Percentiles rank a stretch among this genome's conserved stretches.
Evolutionary conservation across 352 stramenopile species (phyloP).

Genomic region (Pythium guiyangense): DNA sequence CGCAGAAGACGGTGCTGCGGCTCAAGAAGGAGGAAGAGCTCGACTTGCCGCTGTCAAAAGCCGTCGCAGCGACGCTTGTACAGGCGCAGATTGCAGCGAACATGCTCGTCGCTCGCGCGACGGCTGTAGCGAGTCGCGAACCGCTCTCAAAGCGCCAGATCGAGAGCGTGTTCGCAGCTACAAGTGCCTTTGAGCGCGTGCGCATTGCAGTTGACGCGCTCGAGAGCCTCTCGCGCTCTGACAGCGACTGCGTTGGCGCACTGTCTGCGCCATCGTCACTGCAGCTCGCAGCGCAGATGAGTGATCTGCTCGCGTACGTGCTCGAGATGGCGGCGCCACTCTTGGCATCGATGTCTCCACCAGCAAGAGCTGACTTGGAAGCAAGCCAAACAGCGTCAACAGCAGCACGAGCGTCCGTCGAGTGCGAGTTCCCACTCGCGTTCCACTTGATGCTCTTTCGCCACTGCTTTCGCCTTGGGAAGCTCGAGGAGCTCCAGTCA

Average conservation of each 20-base stretch:
- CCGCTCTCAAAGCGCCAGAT: slow-evolving; percentile 23
- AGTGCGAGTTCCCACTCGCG: slow-evolving; percentile 19
- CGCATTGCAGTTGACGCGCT: slow-evolving; percentile 37
- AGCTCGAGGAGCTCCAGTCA: slow-evolving; percentile 11
- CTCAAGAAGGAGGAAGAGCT: slow-evolving; percentile 76
- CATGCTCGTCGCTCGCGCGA: slow-evolving; percentile 30
- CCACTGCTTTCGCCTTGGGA: slow-evolving; percentile 23
- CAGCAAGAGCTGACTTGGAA: neutral
- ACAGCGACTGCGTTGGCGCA: slow-evolving; percentile 5
- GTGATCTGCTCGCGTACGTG: slow-evolving; percentile 29
- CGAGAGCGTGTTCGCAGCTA: slow-evolving; percentile 17
- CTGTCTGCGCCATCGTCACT: slow-evolving; percentile 6
- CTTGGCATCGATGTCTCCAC: slow-evolving; percentile 2
- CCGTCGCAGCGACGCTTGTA: slow-evolving; percentile 26
- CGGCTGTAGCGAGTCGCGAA: slow-evolving; percentile 16
- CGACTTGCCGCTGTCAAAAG: slow-evolving; percentile 47
- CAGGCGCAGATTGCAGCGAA: slow-evolving; percentile 33
- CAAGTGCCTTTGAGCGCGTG: slow-evolving; percentile 21
- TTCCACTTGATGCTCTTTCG: slow-evolving; percentile 29
- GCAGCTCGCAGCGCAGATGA: slow-evolving; percentile 1
- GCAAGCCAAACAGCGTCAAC: neutral
- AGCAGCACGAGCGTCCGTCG: neutral
- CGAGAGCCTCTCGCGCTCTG: slow-evolving; percentile 12
- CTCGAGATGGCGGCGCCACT: slow-evolving; percentile 29
- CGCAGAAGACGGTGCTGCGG: slow-evolving; percentile 28